Base-by-base conservation (phyloP, 345 rosid genomes). In the Erucastrum elatum region DNA sequence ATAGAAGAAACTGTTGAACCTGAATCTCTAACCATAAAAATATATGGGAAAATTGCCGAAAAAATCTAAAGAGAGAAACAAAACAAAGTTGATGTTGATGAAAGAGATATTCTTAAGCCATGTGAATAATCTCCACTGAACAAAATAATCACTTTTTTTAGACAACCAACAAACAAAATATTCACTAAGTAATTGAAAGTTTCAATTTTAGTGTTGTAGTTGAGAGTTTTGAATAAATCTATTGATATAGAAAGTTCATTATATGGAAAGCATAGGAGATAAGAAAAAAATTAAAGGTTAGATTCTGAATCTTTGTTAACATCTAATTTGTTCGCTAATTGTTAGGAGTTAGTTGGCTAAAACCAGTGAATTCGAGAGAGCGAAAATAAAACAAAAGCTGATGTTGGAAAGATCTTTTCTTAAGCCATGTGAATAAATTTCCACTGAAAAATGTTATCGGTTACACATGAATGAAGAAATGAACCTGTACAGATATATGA, bases 381-480 rank as follows among this genome's bases (percentile, higher is more conserved):
- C 16, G 25, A 21, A 21, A 4, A n/a, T 2, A 51, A 51, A 51
- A n/a, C 56, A 51, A 4, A n/a, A 51, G 21, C 4, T 39, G 49
- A 41, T 41, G 13, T 9, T 8, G 21, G 21, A 13, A 13, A 46
- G 5, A 46, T 12, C 16, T 4, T 46, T 46, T 46, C 15, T 46
- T 12, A 74, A 33, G 71, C 55, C 64, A 74, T 64, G 64, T 74
- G 63, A 74, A 74, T 26, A 74, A 39, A 74, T 66, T 39, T 66
- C 58, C 31, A 58, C 68, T 76, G 30, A 46, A 71, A 77, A 77
- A 37, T 8, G 58, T 84, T 85, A 41, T 21, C 16, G 82, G 78
- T 88, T 88, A 88, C 94, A 89, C 86, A 90, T 87, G 94, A 90
- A 93, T 90, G 86, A 90, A 90, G 93, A 89, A 85, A 90, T 89